Evolutionary conservation across 2,329 filamentous ascomycete species (phyloP), one percentile per base, ranked within the genome.

Genomic region (Neonectria hederae): DNA sequence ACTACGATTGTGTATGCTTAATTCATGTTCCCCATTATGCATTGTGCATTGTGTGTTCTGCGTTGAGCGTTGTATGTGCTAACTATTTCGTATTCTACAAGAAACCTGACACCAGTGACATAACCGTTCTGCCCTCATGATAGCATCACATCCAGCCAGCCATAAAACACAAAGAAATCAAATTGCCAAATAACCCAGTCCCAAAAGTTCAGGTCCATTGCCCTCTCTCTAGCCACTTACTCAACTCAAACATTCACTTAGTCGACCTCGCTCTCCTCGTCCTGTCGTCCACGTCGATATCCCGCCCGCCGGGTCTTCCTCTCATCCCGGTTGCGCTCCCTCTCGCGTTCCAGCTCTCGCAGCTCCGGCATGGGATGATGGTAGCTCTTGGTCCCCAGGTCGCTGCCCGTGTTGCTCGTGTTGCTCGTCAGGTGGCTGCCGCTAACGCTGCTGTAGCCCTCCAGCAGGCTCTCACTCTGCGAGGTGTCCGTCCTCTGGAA

Each of bases 351-450:
- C 65, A 76, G 64, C 72, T 78, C 77, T 70, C 65, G 80, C 68
- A 86, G 74, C 67, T 86, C 85, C 2, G 86, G 86, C 74, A 87
- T 85, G 40, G 83, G 77, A 69, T 87, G 85, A 68, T 80, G 81
- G 72, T 89, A 88, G 40, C 84, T 82, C 81, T 87, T 88, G 69
- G 85, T 87, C 30, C 86, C 86, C 9, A 84, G 69, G 2, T 88
- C 86, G 73, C 82, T 83, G 48, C 76, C 76, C 4, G 75, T 73
- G 75, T 76, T 62, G 74, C 75, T 62, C 4, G 82, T 81, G 72
- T 81, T 83, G 60, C 79, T 77, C 17, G 66, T 65, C 56, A 70
- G 46, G 42, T 70, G 63, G 48, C 40, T 71, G 63, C 78, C 77
- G 51, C 70, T 73, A 73, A 77, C 80, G 54, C 77, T 76, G 30